Conservation (phyloP, 1,284 basidiomycete species). For the Clitocybe nebularis region DNA sequence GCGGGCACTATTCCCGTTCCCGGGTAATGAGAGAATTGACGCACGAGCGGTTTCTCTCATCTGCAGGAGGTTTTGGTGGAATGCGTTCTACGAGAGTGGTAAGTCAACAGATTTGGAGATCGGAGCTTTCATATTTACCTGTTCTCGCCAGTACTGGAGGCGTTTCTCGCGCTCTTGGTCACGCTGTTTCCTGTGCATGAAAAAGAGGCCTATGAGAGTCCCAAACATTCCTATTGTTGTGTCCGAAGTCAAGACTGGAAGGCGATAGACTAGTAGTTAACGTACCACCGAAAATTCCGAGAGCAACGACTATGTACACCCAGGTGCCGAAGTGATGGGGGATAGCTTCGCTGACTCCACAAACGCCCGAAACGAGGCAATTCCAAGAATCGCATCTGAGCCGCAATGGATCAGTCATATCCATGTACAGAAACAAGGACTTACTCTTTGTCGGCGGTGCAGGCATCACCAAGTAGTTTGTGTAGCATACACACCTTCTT, state of each 20-base stretch:
- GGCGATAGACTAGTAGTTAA: constrained; percentile 18
- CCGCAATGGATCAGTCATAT: constrained; percentile 6
- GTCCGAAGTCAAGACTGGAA: not conserved
- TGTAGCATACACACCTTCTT: constrained; percentile 55
- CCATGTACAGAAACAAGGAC: constrained; percentile 19
- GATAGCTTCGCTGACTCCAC: constrained; percentile 57
- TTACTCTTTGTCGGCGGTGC: constrained; percentile 80
- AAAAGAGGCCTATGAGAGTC: constrained; percentile 64
- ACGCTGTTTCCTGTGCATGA: constrained; percentile 67
- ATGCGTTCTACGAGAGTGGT: constrained; percentile 48
- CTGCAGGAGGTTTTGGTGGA: constrained; percentile 73
- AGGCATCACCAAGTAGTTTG: constrained; percentile 54
- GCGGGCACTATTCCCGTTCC: constrained; percentile 40
- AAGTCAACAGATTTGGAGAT: not conserved
- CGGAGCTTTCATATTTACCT: constrained; percentile 38
- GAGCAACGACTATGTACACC: constrained; percentile 71
- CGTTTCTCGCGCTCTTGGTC: constrained; percentile 77
- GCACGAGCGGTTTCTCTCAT: constrained; percentile 70
- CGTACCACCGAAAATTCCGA: constrained; percentile 68
- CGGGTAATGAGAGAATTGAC: constrained; percentile 54
- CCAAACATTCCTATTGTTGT: constrained; percentile 58
- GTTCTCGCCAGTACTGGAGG: constrained; percentile 84
- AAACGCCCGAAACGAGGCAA: constrained; percentile 58
- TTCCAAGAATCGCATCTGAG: constrained; percentile 73
- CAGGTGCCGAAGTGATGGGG: constrained; percentile 63